Percentiles rank a stretch among this genome's conserved stretches.
phyloP scores from a whole-genome alignment of 78 protist genomes.

The Carpediemonas membranifera region DNA sequence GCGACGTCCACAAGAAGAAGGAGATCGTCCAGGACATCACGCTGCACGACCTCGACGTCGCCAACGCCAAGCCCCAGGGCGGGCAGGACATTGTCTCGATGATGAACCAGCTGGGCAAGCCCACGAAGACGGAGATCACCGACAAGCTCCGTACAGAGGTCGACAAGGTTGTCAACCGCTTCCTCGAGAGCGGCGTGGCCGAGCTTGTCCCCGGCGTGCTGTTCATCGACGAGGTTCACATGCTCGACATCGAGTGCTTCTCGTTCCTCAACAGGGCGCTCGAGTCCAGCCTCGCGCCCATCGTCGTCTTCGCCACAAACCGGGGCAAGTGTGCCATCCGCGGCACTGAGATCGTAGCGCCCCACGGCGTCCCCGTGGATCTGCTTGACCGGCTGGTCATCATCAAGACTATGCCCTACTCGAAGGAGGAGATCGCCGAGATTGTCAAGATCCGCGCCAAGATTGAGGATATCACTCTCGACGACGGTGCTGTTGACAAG shows the following conservation, averaged over 20 bases:
- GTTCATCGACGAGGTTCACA: conserved; percentile 98
- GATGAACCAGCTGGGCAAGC: conserved; percentile 64
- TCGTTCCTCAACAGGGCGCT: conserved; percentile 93
- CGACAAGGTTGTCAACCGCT: conserved; percentile 92
- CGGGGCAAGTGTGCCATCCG: conserved; percentile 73
- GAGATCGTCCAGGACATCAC: conserved; percentile 91
- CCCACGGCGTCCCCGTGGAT: conserved; percentile 95
- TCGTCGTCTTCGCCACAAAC: conserved; percentile 98
- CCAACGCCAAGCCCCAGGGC: conserved; percentile 76
- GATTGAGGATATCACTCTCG: conserved; percentile 62
- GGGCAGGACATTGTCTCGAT: conserved; percentile 91
- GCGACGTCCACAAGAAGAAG: conserved; percentile 90
- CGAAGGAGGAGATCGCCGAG: conserved; percentile 43
- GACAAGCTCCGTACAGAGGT: conserved; percentile 96
- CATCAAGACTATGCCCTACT: conserved; percentile 86
- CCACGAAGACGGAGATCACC: conserved; percentile 98
- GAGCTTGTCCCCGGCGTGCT: conserved; percentile 99
- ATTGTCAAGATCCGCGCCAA: conserved; percentile 76
- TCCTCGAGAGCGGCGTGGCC: conserved; percentile 98
- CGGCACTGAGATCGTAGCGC: conserved; percentile 85
- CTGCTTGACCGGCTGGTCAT: conserved; percentile 79
- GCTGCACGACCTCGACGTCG: conserved; percentile 96
- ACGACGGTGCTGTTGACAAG: conserved; percentile 46
- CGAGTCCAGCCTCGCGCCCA: conserved; percentile 93
- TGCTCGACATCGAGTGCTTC: conserved; percentile 99